Percentiles rank a stretch among this genome's conserved stretches.
Conservation (phyloP, 2,329 filamentous ascomycete species). For the Colletotrichum tanaceti region DNA sequence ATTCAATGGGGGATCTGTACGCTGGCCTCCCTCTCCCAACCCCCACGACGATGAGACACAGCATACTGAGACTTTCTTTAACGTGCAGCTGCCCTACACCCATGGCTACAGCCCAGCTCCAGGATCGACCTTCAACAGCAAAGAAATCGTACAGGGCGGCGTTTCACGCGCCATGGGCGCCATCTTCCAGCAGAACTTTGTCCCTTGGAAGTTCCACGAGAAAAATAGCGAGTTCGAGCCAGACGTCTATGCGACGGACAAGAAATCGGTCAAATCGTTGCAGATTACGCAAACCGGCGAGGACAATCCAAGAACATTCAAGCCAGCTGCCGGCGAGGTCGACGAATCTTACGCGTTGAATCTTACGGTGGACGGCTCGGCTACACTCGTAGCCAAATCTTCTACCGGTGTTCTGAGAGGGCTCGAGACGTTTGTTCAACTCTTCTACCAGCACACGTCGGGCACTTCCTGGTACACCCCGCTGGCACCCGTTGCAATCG, state of each 20-base stretch:
- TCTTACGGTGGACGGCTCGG: constrained; percentile 68
- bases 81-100: constrained; percentile 61
- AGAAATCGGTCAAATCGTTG: constrained; percentile 68
- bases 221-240: constrained; percentile 76
- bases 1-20: constrained; percentile 69
- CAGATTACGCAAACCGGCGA: constrained; percentile 69
- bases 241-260: constrained; percentile 50
- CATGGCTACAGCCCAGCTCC: constrained; percentile 56
- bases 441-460: constrained; percentile 79
- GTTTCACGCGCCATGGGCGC: constrained; percentile 70
- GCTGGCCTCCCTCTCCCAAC: constrained; percentile 54
- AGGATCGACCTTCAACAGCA: constrained; percentile 58
- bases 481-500: constrained; percentile 75
- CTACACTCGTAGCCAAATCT: constrained; percentile 72
- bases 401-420: constrained; percentile 77
- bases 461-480: constrained; percentile 73
- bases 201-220: constrained; percentile 82
- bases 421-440: constrained; percentile 81
- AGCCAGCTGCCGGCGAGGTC: constrained; percentile 70
- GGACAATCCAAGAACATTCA: constrained; percentile 67
- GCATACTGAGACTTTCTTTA: constrained; percentile 50
- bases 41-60: constrained; percentile 38
- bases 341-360: constrained; percentile 82
- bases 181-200: constrained; percentile 75
- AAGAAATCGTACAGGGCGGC: constrained; percentile 66